phyloP scores from a whole-genome alignment of 2,329 filamentous ascomycete genomes.

The Didymella sp. region DNA sequence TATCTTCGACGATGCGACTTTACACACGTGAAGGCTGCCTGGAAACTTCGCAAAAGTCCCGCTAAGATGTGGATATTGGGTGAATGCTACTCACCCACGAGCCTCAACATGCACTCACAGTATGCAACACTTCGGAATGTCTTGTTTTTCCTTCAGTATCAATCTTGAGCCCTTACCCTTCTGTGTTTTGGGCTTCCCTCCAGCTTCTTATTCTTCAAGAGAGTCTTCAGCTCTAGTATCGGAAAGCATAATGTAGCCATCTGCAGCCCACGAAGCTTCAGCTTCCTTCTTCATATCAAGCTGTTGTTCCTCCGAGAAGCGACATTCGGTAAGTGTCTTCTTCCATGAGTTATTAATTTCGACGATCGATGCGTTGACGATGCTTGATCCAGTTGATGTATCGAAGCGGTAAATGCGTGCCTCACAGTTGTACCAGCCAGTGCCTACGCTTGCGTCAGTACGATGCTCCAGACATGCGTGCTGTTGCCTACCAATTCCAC shows the following conservation, averaged over 20 bases:
- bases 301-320: conserved; percentile 14
- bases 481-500: conserved; percentile 18
- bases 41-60: not conserved
- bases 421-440: conserved; percentile 32
- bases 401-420: conserved; percentile 26
- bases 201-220: not conserved
- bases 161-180: not conserved
- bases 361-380: conserved; percentile 19
- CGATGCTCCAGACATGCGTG: not conserved
- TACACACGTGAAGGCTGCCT: not conserved
- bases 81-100: not conserved
- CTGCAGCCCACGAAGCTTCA: conserved; percentile 17
- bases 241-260: conserved; percentile 19
- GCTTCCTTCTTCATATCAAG: conserved; percentile 13
- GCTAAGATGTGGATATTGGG: not conserved
- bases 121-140: not conserved
- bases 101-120: not conserved
- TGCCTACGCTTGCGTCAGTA: conserved; percentile 15
- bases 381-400: conserved; percentile 1
- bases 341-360: conserved; percentile 18
- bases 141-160: not conserved
- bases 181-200: not conserved
- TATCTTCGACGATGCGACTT: not conserved
- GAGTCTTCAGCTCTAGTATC: not conserved
- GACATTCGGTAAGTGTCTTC: not conserved